Evolutionary conservation across 192 early-diverging fungal species (phyloP), one percentile per base, ranked within the genome.

Genomic region (Piromyces finnis): DNA sequence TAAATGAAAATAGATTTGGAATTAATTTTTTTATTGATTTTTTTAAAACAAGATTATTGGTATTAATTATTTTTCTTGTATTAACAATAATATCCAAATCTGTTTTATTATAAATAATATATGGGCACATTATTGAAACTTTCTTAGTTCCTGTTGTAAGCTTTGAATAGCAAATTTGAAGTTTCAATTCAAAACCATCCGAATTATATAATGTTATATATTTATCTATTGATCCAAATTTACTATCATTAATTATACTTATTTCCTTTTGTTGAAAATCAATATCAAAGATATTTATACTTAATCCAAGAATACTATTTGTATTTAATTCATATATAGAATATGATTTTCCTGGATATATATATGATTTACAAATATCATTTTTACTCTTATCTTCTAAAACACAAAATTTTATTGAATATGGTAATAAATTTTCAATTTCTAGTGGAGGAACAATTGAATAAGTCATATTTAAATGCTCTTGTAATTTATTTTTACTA

Each of bases 351-450:
- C 26, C 51, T 22, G 51, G 22, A 17, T 9, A n/a, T 26, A 68
- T 68, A 68, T 68, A 68, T 68, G 51, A 68, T 68, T 68, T 26
- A 68, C 17, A 68, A 11, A n/a, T n/a, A 27, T 51, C 18, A 17
- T n/a, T 11, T n/a, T n/a, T 68, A 27, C 9, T n/a, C 18, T 17
- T n/a, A 68, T 68, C 51, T n/a, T 6, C 96, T 78, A 91, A 84
- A 17, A 99, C 88, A n/a, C 86, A 86, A 78, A 94, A 94, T 27
- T 89, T 87, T 82, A 96, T 86, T 79, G 95, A 89, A 83, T 93
- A 98, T 0, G 98, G 98, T 32, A 99, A 85, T 28, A 98, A 85
- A 81, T 99, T 99, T 87, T 99, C 98, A 30, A 99, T 88, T 86
- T 95, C 93, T 81, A 92, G 93, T 36, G 96, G 96, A 78, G 87